Conservation (phyloP, 805 yeast species). For the Clavispora asparagi region DNA sequence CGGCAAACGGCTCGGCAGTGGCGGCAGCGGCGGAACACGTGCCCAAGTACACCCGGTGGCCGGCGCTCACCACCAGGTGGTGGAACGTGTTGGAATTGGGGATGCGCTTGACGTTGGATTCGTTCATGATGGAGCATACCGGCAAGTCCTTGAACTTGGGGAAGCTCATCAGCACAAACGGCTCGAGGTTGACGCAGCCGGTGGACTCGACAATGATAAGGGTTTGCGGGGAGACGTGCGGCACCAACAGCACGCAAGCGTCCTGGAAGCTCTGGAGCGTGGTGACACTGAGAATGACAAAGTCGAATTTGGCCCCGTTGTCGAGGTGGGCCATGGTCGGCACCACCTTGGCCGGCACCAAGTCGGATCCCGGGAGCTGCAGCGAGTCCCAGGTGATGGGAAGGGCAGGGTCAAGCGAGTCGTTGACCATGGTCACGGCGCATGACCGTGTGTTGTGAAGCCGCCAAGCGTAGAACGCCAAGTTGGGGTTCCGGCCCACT, state of each 20-base stretch:
- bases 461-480: conserved; percentile 58
- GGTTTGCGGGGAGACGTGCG: conserved; percentile 33
- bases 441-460: conserved; percentile 39
- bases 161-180: conserved; percentile 50
- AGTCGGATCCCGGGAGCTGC: conserved; percentile 9
- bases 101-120: conserved; percentile 47
- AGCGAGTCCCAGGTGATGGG: conserved; percentile 17
- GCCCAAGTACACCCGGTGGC: conserved; percentile 43
- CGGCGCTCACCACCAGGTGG: conserved; percentile 28
- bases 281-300: conserved; percentile 29
- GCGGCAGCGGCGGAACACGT: conserved; percentile 12
- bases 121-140: conserved; percentile 56
- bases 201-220: conserved; percentile 62
- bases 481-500: conserved; percentile 55
- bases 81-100: conserved; percentile 20
- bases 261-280: conserved; percentile 37
- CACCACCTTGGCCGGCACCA: conserved; percentile 14
- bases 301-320: conserved; percentile 22
- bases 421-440: conserved; percentile 35
- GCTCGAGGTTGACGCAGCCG: conserved; percentile 68
- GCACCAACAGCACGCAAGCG: conserved; percentile 19
- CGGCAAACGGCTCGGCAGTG: neutral
- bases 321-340: conserved; percentile 12
- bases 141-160: conserved; percentile 24
- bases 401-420: conserved; percentile 15